These are phyloP conservation scores for Tylopilus subfusipes DNA, from an alignment of 768 basidiomycete species.

Conservation along the genomic window DNA sequence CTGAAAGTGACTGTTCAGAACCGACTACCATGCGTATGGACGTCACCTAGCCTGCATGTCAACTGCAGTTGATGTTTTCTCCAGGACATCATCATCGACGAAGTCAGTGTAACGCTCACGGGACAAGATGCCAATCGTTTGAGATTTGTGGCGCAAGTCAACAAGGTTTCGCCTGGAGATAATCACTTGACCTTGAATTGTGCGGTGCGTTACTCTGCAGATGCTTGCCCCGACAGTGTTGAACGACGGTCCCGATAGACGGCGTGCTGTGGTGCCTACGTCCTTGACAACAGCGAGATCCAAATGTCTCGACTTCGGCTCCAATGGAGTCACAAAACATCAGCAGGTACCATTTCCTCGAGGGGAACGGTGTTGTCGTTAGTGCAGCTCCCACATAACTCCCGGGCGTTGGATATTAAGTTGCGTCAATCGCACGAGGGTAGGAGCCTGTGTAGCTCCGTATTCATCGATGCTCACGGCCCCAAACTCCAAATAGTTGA, in stretches of 20 bases:
- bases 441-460: slow-evolving; percentile 20
- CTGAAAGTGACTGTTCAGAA: slow-evolving; percentile 63
- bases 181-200: slow-evolving; percentile 61
- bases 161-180: slow-evolving; percentile 53
- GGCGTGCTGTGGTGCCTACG: slow-evolving; percentile 63
- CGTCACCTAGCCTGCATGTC: neutral
- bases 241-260: slow-evolving; percentile 37
- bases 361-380: slow-evolving; percentile 37
- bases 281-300: slow-evolving; percentile 66
- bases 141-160: slow-evolving; percentile 45
- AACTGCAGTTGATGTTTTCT: slow-evolving; percentile 6
- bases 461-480: neutral
- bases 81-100: slow-evolving; percentile 60
- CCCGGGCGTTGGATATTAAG: slow-evolving; percentile 57
- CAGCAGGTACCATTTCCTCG: slow-evolving; percentile 14
- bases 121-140: slow-evolving; percentile 64
- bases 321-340: slow-evolving; percentile 55
- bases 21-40: slow-evolving; percentile 69
- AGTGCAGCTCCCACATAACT: slow-evolving; percentile 62
- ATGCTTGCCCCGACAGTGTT: neutral
- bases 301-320: slow-evolving; percentile 61
- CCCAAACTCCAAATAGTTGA: slow-evolving; percentile 45
- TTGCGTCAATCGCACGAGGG: slow-evolving; percentile 52
- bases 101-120: slow-evolving; percentile 55
- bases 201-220: slow-evolving; percentile 49